phyloP scores from a whole-genome alignment of 352 stramenopile genomes.

The Globisporangium okanoganense region DNA sequence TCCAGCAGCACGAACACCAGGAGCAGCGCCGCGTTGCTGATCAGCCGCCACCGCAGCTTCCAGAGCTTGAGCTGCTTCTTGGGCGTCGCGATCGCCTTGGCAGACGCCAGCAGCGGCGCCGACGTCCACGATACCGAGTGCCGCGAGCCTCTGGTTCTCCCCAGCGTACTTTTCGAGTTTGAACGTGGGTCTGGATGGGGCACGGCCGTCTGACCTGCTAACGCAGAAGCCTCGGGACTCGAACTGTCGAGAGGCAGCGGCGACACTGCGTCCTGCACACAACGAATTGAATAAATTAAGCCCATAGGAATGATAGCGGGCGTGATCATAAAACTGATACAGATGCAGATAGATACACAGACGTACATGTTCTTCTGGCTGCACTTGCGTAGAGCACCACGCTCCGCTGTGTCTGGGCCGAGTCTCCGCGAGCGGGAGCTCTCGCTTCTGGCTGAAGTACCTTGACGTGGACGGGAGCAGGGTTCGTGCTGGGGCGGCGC shows the following conservation, averaged over 20 bases:
- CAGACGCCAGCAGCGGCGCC: conserved; percentile 7
- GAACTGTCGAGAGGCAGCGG: background rate
- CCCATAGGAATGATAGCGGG: background rate
- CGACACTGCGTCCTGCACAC: background rate
- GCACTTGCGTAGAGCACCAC: conserved; percentile 1
- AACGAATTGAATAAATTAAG: background rate
- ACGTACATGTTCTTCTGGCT: background rate
- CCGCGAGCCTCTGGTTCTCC: background rate
- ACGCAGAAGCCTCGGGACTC: background rate
- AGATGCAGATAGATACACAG: background rate
- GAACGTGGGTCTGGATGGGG: background rate
- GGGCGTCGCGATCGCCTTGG: conserved; percentile 11
- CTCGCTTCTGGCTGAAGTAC: background rate
- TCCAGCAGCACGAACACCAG: conserved; percentile 13
- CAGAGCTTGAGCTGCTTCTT: conserved; percentile 5
- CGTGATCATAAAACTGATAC: too few relatives aligned
- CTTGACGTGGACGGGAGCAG: background rate
- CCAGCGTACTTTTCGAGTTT: background rate
- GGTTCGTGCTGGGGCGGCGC: background rate
- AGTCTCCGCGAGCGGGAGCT: background rate
- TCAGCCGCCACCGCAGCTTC: conserved; percentile 10
- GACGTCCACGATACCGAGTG: conserved; percentile 2
- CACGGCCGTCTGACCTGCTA: too few relatives aligned
- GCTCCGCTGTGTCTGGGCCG: background rate
- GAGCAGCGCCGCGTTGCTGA: conserved; percentile 10